phyloP scores from a whole-genome alignment of 2,329 filamentous ascomycete genomes.

The Xylaria arbuscula region DNA sequence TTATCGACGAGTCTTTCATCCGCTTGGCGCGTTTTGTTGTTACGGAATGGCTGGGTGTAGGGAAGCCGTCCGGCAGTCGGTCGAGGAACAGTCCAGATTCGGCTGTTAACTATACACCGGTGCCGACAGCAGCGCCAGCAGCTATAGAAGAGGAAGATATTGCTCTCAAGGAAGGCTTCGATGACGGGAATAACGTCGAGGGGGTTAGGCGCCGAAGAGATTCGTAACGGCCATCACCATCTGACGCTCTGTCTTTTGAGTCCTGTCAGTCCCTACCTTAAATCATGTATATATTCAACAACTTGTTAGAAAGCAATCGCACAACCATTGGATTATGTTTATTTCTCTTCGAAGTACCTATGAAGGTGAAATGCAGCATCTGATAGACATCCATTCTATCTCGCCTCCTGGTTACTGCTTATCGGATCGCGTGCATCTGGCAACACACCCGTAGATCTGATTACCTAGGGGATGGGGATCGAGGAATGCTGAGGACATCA shows the following conservation, averaged over 20 bases:
- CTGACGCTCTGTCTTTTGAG: conserved; percentile 8
- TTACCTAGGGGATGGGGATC: conserved; percentile 7
- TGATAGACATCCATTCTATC: conserved; percentile 8
- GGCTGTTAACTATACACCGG: conserved; percentile 25
- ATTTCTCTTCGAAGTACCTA: conserved; percentile 13
- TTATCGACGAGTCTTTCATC: conserved; percentile 34
- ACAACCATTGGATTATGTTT: conserved; percentile 12
- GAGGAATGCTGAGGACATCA: background rate
- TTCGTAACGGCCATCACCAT: conserved; percentile 20
- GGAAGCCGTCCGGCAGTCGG: conserved; percentile 23
- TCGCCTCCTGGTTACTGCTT: conserved; percentile 10
- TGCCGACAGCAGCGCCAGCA: conserved; percentile 25
- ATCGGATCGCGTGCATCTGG: conserved; percentile 15
- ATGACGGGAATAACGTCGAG: conserved; percentile 13
- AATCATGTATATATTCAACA: conserved; percentile 18
- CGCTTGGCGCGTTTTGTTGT: conserved; percentile 33
- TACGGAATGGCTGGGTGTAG: conserved; percentile 33
- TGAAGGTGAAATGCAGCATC: conserved; percentile 6
- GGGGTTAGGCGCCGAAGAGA: conserved; percentile 13
- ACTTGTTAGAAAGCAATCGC: conserved; percentile 13
- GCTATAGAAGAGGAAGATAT: conserved; percentile 29
- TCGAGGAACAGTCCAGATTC: conserved; percentile 26
- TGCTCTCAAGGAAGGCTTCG: conserved; percentile 29
- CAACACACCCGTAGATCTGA: conserved; percentile 12
- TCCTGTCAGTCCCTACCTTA: conserved; percentile 1